Conservation (phyloP, 768 basidiomycete genomes). For the Lentinula sp. region DNA sequence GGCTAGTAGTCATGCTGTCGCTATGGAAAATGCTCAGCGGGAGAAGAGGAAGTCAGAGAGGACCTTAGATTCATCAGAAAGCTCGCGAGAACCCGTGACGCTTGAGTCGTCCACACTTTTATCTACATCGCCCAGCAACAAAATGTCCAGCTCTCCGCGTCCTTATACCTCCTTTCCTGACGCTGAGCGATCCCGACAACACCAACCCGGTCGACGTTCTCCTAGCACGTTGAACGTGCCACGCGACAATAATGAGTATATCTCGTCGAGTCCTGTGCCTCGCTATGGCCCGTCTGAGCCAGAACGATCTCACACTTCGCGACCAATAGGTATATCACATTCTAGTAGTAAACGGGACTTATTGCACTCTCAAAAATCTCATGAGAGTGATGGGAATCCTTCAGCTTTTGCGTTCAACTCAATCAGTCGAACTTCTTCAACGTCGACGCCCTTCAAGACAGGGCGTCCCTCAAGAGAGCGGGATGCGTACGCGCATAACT, state of each 20-base stretch:
- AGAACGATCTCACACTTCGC: not conserved
- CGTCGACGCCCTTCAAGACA: not conserved
- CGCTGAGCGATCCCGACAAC: not conserved
- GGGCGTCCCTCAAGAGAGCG: not conserved
- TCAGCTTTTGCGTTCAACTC: not conserved
- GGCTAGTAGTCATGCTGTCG: conserved; percentile 50
- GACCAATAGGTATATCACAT: not conserved
- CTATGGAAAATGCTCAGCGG: conserved; percentile 29
- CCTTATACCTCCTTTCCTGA: not conserved
- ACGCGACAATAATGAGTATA: not conserved
- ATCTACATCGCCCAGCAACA: not conserved
- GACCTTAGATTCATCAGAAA: conserved; percentile 6
- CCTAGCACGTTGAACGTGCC: not conserved
- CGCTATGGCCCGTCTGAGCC: not conserved
- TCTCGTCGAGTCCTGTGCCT: not conserved
- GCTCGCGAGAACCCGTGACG: conserved; percentile 19
- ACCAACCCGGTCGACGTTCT: not conserved
- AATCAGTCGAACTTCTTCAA: not conserved
- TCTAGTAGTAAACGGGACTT: not conserved
- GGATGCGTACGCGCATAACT: not conserved
- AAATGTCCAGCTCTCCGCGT: not conserved
- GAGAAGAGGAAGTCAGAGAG: conserved; percentile 26
- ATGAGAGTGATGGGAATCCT: not conserved
- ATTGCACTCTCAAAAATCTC: not conserved
- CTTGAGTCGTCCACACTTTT: not conserved